Base-by-base conservation (phyloP, 306 rosid genomes). In the Trifolium fragiferum region DNA sequence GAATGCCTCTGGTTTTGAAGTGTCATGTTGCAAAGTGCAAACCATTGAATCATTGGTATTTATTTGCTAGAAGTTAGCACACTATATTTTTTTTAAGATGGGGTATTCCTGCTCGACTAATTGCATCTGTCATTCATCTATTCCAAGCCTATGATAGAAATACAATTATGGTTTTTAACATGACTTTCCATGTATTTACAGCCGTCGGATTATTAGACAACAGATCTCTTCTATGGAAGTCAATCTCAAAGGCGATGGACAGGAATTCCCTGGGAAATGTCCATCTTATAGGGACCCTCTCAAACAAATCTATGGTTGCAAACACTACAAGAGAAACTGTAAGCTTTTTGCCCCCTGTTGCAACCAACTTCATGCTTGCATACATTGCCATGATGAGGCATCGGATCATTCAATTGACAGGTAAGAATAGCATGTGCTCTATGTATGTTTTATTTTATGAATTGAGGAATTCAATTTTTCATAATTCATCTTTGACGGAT, bases 271-370 rank as follows among this genome's bases (percentile, higher is more conserved):
- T 33, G 93, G 93, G 66, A 90, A 84, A 82, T 60, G 81, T 81
- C 91, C 97, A 63, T 94, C 97, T 32, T 91, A 84, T 73, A 82
- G 73, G 74, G 97, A 94, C 73, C 89, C 90, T 64, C 84, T 70
- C 67, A 78, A 85, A 57, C 76, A 33, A 79, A 68, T 65, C 62
- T 80, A 84, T 80, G 98, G 98, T 19, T 94, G 98, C 82, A 83
- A 91, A 79, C 98, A 94, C 90, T 94, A 94, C 78, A 91, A 84
- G 89, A 88, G 98, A 70, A 91, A 84, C 83, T 91, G 97, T 71
- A 94, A 94, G 85, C 93, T 94, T 77, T 73, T 91, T 7, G 85
- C 91, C 81, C 72, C 89, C 23, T 94, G 98, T 75, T 94, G 98
- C 95, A 87, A 88, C 87, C 89, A 84, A 80, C 90, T 94, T 16